Evolutionary conservation across 352 stramenopile species (phyloP).

Genomic region (Thalassiosira sp.): DNA sequence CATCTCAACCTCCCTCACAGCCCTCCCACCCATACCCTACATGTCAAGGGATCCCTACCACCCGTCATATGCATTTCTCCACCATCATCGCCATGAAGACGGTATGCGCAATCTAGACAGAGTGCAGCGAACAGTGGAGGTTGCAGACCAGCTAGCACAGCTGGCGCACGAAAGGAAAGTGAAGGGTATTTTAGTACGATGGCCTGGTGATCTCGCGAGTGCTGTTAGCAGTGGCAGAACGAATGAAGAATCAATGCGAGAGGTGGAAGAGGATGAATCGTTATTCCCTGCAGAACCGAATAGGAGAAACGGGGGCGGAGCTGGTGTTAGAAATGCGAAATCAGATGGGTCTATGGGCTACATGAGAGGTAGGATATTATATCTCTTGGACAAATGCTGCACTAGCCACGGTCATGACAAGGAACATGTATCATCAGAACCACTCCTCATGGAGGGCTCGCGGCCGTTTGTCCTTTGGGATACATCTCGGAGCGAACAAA

Average conservation of each 20-base stretch:
- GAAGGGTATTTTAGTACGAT: slow-evolving; percentile 37
- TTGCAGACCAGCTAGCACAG: slow-evolving; percentile 36
- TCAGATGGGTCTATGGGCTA: slow-evolving; percentile 31
- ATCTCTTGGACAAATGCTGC: slow-evolving; percentile 38
- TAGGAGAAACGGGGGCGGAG: not conserved
- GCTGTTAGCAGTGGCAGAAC: not conserved
- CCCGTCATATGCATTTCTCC: slow-evolving; percentile 37
- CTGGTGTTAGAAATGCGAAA: not conserved
- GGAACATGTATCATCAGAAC: not conserved
- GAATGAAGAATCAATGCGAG: slow-evolving; percentile 11
- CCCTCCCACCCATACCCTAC: slow-evolving; percentile 35
- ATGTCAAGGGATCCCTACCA: slow-evolving; percentile 39
- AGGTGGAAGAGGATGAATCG: slow-evolving; percentile 12
- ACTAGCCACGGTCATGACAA: slow-evolving; percentile 7
- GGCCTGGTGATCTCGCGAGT: slow-evolving; percentile 34
- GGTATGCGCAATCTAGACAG: slow-evolving; percentile 1
- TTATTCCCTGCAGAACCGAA: not conserved
- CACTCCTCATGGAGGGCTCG: slow-evolving; percentile 24
- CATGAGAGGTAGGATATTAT: slow-evolving; percentile 38
- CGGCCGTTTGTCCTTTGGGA: slow-evolving; percentile 38
- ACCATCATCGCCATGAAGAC: slow-evolving; percentile 2
- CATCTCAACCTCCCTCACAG: slow-evolving; percentile 27
- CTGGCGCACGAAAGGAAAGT: slow-evolving; percentile 28
- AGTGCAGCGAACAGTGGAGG: slow-evolving; percentile 29
- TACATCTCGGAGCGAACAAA: slow-evolving; percentile 25